Conservation (phyloP, 768 basidiomycete genomes). For the Gyrodon lividus region DNA sequence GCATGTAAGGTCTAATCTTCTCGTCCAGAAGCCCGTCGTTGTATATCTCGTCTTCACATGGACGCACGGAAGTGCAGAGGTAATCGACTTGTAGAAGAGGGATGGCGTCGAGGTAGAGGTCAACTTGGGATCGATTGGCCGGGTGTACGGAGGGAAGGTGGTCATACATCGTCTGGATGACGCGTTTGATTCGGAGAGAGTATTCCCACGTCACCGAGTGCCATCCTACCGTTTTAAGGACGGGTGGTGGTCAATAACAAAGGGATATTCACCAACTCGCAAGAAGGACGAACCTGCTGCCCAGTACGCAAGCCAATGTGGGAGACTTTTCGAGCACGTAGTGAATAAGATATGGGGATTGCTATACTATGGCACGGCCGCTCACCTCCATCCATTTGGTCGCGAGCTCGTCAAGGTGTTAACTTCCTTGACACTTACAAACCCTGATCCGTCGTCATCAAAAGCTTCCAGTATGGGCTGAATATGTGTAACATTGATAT, state of each 20-base stretch:
- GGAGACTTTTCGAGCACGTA: constrained; percentile 16
- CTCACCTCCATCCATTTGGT: constrained; percentile 33
- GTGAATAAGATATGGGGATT: background rate
- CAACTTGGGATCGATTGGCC: constrained; percentile 20
- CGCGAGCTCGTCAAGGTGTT: constrained; percentile 32
- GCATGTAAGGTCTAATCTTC: constrained; percentile 26
- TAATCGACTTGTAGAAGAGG: background rate
- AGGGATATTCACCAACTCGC: background rate
- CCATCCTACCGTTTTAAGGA: constrained; percentile 14
- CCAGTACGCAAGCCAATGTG: constrained; percentile 35
- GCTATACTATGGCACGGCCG: background rate
- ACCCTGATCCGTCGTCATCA: constrained; percentile 42
- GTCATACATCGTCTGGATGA: constrained; percentile 22
- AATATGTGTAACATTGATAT: constrained; percentile 32
- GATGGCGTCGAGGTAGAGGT: constrained; percentile 24
- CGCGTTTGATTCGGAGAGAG: constrained; percentile 10
- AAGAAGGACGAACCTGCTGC: constrained; percentile 26
- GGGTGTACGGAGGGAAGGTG: constrained; percentile 14
- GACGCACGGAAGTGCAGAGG: constrained; percentile 10
- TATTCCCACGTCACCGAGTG: constrained; percentile 18
- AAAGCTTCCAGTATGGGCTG: constrained; percentile 39
- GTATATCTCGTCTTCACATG: constrained; percentile 17
- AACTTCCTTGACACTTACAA: constrained; percentile 35
- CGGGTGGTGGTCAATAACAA: too few relatives aligned
- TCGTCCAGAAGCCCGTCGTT: constrained; percentile 9